A percentile compares a stretch with the other conserved stretches of the same genome.
Evolutionary conservation across 352 stramenopile genomes (phyloP).

Genomic region (Globisporangium spiculum): DNA sequence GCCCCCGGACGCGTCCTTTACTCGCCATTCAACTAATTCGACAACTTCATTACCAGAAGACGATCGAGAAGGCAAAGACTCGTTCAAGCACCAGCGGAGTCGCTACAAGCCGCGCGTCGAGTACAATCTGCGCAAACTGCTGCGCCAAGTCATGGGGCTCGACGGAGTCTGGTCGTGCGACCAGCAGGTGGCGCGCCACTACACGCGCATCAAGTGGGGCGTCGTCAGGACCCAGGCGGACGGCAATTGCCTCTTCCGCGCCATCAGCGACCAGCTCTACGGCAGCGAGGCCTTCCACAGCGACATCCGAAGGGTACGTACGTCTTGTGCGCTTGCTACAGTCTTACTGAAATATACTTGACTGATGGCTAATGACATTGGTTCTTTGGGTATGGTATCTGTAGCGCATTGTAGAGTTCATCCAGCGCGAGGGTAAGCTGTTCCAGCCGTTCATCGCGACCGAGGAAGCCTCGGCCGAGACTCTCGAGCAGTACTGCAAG

Average conservation of each 20-base stretch:
- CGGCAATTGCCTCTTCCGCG: conserved; percentile 57
- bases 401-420: conserved; percentile 40
- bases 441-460: conserved; percentile 44
- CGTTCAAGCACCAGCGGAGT: not conserved
- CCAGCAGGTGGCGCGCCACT: conserved; percentile 40
- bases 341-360: not conserved
- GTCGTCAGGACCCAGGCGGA: conserved; percentile 31
- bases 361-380: not conserved
- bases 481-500: conserved; percentile 33
- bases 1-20: conserved; percentile 5
- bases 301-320: conserved; percentile 30
- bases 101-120: conserved; percentile 16
- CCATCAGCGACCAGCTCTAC: conserved; percentile 60
- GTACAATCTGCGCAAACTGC: conserved; percentile 20
- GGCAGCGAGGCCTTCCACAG: conserved; percentile 37
- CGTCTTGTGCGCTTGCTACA: not conserved
- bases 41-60: not conserved
- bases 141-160: conserved; percentile 19
- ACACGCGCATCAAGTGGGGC: conserved; percentile 29
- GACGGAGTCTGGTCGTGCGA: conserved; percentile 32
- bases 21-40: not conserved
- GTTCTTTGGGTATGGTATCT: not conserved
- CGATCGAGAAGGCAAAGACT: not conserved
- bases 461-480: conserved; percentile 13
- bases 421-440: conserved; percentile 29